Conservation (phyloP, 2,329 filamentous ascomycete species). For the Fusarium lyarnte region DNA sequence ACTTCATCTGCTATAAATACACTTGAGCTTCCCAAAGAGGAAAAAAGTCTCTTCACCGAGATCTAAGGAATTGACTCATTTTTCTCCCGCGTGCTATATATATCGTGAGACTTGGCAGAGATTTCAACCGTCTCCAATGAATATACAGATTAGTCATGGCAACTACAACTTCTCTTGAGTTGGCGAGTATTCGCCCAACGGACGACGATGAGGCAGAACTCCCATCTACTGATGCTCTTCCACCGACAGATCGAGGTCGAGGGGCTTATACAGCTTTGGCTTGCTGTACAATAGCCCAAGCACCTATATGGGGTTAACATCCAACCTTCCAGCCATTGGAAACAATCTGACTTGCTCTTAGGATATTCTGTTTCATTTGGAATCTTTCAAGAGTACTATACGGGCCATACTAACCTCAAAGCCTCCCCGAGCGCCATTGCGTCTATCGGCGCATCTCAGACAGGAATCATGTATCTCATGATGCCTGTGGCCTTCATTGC, state of each 20-base stretch:
- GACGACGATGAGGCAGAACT: not conserved
- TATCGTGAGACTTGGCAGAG: not conserved
- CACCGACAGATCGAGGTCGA: slow-evolving; percentile 45
- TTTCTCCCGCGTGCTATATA: not conserved
- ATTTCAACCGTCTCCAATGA: not conserved
- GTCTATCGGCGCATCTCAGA: slow-evolving; percentile 40
- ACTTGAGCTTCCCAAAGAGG: slow-evolving; percentile 9
- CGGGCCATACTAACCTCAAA: slow-evolving; percentile 63
- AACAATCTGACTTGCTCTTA: not conserved
- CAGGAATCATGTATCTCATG: slow-evolving; percentile 63
- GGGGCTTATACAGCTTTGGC: slow-evolving; percentile 44
- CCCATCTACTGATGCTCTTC: slow-evolving; percentile 30
- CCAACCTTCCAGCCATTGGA: rapidly evolving
- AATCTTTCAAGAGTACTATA: slow-evolving; percentile 75
- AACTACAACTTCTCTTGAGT: slow-evolving; percentile 17
- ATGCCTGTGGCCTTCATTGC: slow-evolving; percentile 59
- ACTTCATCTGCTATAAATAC: slow-evolving; percentile 19
- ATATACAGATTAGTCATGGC: slow-evolving; percentile 7
- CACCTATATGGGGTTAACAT: slow-evolving; percentile 47
- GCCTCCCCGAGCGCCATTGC: slow-evolving; percentile 48
- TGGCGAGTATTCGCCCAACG: slow-evolving; percentile 8
- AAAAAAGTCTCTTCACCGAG: slow-evolving; percentile 27
- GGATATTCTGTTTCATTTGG: slow-evolving; percentile 62
- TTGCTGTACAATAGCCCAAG: slow-evolving; percentile 47
- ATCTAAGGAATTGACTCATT: slow-evolving; percentile 1